Conservation (phyloP, 768 basidiomycete genomes). For the Trametes gibbosa region DNA sequence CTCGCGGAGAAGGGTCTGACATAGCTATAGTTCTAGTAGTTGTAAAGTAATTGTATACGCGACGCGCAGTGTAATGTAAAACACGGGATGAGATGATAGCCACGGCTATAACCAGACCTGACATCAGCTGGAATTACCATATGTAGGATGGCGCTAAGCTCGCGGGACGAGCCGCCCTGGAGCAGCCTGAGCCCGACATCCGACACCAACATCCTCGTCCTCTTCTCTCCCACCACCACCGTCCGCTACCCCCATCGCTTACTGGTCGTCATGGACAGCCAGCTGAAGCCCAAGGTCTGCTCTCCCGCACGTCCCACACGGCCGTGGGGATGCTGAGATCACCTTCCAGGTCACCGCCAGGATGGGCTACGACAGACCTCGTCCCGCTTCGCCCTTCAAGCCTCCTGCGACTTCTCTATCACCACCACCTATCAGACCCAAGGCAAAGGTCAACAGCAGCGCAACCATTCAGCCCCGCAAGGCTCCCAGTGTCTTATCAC, state of each 20-base stretch:
- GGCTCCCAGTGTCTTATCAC: slow-evolving; percentile 24
- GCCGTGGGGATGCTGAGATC: slow-evolving; percentile 21
- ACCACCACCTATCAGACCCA: slow-evolving; percentile 40
- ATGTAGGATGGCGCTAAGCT: slow-evolving; percentile 10
- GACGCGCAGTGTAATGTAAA: not conserved
- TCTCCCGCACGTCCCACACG: not conserved
- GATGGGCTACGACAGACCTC: slow-evolving; percentile 40
- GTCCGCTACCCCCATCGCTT: not conserved
- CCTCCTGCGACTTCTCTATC: slow-evolving; percentile 28
- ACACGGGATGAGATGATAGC: not conserved
- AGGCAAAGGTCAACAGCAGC: slow-evolving; percentile 60
- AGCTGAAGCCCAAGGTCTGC: slow-evolving; percentile 48
- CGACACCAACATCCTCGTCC: slow-evolving; percentile 14
- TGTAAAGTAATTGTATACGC: not conserved
- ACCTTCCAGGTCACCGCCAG: slow-evolving; percentile 51
- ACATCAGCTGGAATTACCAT: slow-evolving; percentile 7
- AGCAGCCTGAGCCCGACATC: slow-evolving; percentile 13
- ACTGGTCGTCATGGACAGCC: slow-evolving; percentile 35
- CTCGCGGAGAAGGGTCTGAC: slow-evolving; percentile 44
- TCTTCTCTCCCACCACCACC: slow-evolving; percentile 1
- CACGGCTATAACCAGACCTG: no score
- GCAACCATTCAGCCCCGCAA: slow-evolving; percentile 34
- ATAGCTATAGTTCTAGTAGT: no score
- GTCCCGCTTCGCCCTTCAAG: slow-evolving; percentile 52
- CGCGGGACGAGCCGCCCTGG: slow-evolving; percentile 15